phyloP scores from a whole-genome alignment of 2,329 filamentous ascomycete genomes.

The Arachnopeziza araneosa region DNA sequence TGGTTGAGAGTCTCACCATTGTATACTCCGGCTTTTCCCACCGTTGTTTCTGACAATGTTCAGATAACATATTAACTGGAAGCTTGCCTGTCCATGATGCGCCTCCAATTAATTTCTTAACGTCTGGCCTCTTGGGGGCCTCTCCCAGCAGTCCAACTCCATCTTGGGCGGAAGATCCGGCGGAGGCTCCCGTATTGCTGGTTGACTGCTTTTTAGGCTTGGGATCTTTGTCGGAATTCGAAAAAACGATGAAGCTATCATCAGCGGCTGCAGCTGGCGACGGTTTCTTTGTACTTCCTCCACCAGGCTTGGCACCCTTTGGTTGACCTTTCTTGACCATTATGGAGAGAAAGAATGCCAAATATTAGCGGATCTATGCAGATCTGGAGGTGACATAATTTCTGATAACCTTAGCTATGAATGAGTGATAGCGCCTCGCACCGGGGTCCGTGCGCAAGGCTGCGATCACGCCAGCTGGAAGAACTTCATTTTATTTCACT shows the following conservation, averaged over 20 bases:
- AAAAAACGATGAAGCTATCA: slow-evolving; percentile 50
- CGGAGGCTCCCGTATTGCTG: slow-evolving; percentile 8
- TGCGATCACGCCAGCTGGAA: not conserved
- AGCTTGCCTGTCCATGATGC: slow-evolving; percentile 97
- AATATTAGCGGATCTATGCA: too few relatives aligned
- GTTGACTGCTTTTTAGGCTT: slow-evolving; percentile 26
- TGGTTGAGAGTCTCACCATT: slow-evolving; percentile 46
- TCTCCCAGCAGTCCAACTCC: slow-evolving; percentile 27
- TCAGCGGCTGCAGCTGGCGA: slow-evolving; percentile 32
- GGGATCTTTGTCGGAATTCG: slow-evolving; percentile 51
- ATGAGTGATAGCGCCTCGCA: too few relatives aligned
- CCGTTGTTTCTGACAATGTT: slow-evolving; percentile 92
- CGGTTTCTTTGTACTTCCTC: slow-evolving; percentile 25
- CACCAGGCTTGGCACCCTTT: slow-evolving; percentile 30
- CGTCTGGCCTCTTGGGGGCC: slow-evolving; percentile 45
- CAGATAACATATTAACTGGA: slow-evolving; percentile 85
- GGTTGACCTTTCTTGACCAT: slow-evolving; percentile 33
- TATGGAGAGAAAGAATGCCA: slow-evolving; percentile 6
- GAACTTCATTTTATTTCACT: too few relatives aligned
- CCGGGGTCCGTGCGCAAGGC: not conserved
- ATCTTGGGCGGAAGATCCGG: slow-evolving; percentile 17
- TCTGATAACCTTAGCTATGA: too few relatives aligned
- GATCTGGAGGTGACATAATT: too few relatives aligned
- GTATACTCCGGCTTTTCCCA: slow-evolving; percentile 94
- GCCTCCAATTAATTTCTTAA: slow-evolving; percentile 82